These are phyloP conservation scores for Starmerella bombi DNA, from an alignment of 805 yeast species.

Conservation along the genomic window DNA sequence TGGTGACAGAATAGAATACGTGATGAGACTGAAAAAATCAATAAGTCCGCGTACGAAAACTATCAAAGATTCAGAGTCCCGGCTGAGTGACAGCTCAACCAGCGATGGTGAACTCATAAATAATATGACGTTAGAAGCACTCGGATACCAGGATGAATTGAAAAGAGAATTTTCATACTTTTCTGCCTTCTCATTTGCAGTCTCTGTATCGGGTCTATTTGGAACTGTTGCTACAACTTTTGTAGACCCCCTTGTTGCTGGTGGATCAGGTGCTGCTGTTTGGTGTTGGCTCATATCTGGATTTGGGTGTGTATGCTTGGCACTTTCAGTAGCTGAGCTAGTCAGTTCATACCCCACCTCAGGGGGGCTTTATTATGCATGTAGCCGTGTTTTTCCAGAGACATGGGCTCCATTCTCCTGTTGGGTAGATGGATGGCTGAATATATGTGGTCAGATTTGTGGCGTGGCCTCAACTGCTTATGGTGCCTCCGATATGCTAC, in stretches of 20 bases:
- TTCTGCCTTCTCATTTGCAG: slow-evolving; percentile 51
- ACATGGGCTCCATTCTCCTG: slow-evolving; percentile 39
- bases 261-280: slow-evolving; percentile 50
- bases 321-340: slow-evolving; percentile 51
- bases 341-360: slow-evolving; percentile 62
- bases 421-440: slow-evolving; percentile 43
- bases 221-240: slow-evolving; percentile 47
- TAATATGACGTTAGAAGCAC: slow-evolving; percentile 23
- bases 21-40: too few species aligned
- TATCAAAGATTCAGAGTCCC: not conserved
- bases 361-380: slow-evolving; percentile 60
- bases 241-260: slow-evolving; percentile 34
- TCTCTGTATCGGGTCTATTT: slow-evolving; percentile 51
- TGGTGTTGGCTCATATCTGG: slow-evolving; percentile 53
- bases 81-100: not conserved
- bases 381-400: slow-evolving; percentile 18
- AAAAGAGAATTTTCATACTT: slow-evolving; percentile 43
- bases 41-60: not conserved
- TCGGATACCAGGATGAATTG: slow-evolving; percentile 53
- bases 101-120: not conserved
- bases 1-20: too few species aligned
- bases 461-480: slow-evolving; percentile 28
- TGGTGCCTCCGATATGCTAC: slow-evolving; percentile 27
- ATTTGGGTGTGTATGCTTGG: slow-evolving; percentile 40
- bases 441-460: slow-evolving; percentile 28